A percentile compares a stretch with the other conserved stretches of the same genome.
Evolutionary conservation across 345 rosid genomes (phyloP).

Genomic region (Eucalyptus polybractea): DNA sequence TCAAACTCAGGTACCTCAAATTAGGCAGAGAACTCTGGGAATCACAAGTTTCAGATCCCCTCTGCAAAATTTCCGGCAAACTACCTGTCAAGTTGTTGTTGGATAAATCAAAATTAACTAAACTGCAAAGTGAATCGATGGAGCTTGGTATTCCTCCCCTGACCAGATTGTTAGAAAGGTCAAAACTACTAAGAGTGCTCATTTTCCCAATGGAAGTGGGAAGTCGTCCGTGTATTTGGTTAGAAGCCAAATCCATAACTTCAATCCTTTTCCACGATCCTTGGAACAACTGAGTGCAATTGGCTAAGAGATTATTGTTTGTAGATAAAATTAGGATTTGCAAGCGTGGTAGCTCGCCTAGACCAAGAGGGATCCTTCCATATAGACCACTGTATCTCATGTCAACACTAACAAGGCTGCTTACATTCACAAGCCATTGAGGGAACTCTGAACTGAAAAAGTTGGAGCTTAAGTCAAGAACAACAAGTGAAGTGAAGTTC

Average conservation of each 20-base stretch:
- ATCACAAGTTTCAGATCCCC: neutral
- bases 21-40: conserved; percentile 4
- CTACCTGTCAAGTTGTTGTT: conserved; percentile 18
- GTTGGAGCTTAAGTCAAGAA: conserved; percentile 10
- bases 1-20: conserved; percentile 8
- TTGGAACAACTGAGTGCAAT: conserved; percentile 14
- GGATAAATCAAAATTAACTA: conserved; percentile 9
- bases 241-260: conserved; percentile 7
- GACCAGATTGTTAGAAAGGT: conserved; percentile 4
- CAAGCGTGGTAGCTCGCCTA: conserved; percentile 15
- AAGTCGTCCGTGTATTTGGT: conserved; percentile 17
- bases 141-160: conserved; percentile 22
- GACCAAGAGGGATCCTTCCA: conserved; percentile 28
- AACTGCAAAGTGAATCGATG: conserved; percentile 17
- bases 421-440: conserved; percentile 16
- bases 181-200: conserved; percentile 6
- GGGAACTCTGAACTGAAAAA: conserved; percentile 13
- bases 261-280: conserved; percentile 25
- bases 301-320: conserved; percentile 11
- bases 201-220: conserved; percentile 31
- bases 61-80: conserved; percentile 10
- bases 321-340: conserved; percentile 10
- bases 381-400: neutral
- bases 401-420: conserved; percentile 5
- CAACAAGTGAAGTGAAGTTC: conserved; percentile 16